Base-by-base conservation (phyloP, 805 yeast genomes). In the Candida incommunis region DNA sequence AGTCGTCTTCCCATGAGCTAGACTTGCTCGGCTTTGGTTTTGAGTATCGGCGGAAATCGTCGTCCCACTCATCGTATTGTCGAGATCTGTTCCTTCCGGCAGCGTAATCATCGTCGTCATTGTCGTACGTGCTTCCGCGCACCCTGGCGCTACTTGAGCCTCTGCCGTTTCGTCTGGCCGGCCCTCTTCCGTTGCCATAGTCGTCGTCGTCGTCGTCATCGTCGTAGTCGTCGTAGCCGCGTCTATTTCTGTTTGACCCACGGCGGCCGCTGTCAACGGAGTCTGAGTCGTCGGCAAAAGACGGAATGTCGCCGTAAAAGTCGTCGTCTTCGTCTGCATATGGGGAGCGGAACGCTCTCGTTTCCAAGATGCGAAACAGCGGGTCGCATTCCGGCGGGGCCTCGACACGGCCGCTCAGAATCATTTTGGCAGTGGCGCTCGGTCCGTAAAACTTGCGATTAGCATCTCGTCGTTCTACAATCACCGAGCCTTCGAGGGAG, bases 391-490 rank as follows among this genome's bases (percentile, higher is more conserved):
- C 87, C 23, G 95, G 86, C 2, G 97, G 97, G 2, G 95, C 76
- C 42, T 86, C 90, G n/a, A 90, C 84, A 52, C 82, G 74, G 34
- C 98, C 98, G 4, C 80, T 67, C 44, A 90, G 70, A 56, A 90
- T 83, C 59, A 72, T 71, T 62, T 84, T 76, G n/a, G 96, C 94
- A 48, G 92, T 87, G 61, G 95, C 82, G 52, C 74, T 77, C 54
- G 71, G 73, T 31, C 98, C 97, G 60, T 90, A 90, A 59, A 90
- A 90, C 65, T 90, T 90, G 58, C 95, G 73, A 64, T 90, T 90
- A 23, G 97, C 95, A 56, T 92, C 97, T 65, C 97, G 76, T 68
- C 98, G 82, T 65, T 92, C 98, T n/a, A 92, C 72, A 47, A 92
- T 76, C 15, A 90, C 95, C 1, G 96, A 87, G 24, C 98, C 98